A percentile compares a stretch with the other conserved stretches of the same genome.
phyloP scores from a whole-genome alignment of 192 early-diverging fungal genomes.

The Backusella tuberculispora region DNA sequence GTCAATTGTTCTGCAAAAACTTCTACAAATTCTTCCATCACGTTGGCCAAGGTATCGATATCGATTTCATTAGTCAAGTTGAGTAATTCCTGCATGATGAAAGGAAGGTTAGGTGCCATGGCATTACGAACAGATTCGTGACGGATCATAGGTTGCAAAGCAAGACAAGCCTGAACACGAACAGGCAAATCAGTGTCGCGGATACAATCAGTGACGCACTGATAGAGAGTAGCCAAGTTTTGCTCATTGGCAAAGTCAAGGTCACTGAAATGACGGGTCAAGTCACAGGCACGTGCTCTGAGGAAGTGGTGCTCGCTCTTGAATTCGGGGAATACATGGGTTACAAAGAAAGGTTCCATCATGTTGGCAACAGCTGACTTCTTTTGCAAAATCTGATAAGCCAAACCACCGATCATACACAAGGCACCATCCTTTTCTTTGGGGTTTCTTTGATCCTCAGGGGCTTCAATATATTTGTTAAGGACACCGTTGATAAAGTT shows the following conservation, averaged over 20 bases:
- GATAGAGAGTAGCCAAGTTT: conserved; percentile 52
- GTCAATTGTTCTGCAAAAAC: conserved; percentile 88
- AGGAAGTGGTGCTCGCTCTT: conserved; percentile 82
- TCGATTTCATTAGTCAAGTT: conserved; percentile 92
- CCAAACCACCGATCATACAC: conserved; percentile 81
- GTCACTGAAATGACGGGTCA: conserved; percentile 53
- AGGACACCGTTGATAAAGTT: conserved; percentile 78
- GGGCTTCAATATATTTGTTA: conserved; percentile 66
- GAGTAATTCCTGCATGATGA: conserved; percentile 87
- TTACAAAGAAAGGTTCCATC: conserved; percentile 86
- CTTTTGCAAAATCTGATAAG: conserved; percentile 68
- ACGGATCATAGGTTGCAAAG: conserved; percentile 78
- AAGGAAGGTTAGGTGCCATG: conserved; percentile 79
- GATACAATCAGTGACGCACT: conserved; percentile 64
- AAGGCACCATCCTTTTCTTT: conserved; percentile 90
- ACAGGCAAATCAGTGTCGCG: conserved; percentile 86
- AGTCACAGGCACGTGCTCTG: conserved; percentile 71
- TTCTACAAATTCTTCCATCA: conserved; percentile 92
- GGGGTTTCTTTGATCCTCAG: conserved; percentile 70
- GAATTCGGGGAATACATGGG: conserved; percentile 91
- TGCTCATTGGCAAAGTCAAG: conserved; percentile 61
- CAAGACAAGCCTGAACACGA: conserved; percentile 83
- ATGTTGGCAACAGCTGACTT: conserved; percentile 72
- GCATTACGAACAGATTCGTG: conserved; percentile 72
- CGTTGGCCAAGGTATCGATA: conserved; percentile 82